Percentiles rank a stretch among this genome's conserved stretches.
phyloP scores from a whole-genome alignment of 1,284 basidiomycete species.

The Ceratobasidium sp. region DNA sequence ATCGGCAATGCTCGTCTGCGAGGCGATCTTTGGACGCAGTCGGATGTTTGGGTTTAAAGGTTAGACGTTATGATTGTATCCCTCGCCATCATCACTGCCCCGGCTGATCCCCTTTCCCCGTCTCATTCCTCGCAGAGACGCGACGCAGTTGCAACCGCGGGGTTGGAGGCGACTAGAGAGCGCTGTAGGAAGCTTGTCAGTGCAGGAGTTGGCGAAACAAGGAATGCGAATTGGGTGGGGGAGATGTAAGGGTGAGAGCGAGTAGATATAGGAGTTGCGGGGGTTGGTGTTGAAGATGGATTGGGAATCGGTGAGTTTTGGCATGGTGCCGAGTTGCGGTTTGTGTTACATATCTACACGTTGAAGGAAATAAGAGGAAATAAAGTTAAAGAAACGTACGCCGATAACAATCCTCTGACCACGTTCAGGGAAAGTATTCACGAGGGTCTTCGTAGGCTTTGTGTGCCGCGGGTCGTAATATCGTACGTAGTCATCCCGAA shows the following conservation, averaged over 20 bases:
- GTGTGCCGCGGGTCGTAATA: slow-evolving; percentile 90
- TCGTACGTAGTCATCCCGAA: slow-evolving; percentile 89
- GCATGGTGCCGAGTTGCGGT: slow-evolving; percentile 80
- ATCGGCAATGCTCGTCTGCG: neutral
- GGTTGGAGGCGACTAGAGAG: slow-evolving; percentile 56
- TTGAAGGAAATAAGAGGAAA: neutral
- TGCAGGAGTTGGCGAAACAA: slow-evolving; percentile 93
- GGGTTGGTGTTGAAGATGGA: slow-evolving; percentile 70
- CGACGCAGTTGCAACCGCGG: slow-evolving; percentile 84
- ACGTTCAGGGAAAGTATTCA: slow-evolving; percentile 72
- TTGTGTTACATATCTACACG: slow-evolving; percentile 92
- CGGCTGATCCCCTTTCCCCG: too few relatives aligned
- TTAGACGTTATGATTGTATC: too few relatives aligned
- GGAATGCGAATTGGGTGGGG: slow-evolving; percentile 94
- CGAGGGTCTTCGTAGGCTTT: slow-evolving; percentile 82
- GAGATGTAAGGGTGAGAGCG: slow-evolving; percentile 62
- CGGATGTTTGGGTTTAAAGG: slow-evolving; percentile 14
- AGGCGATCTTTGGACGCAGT: slow-evolving; percentile 5
- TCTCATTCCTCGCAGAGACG: slow-evolving; percentile 97
- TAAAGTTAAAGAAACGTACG: slow-evolving; percentile 57
- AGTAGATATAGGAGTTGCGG: slow-evolving; percentile 75
- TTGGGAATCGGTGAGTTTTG: slow-evolving; percentile 65
- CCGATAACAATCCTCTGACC: slow-evolving; percentile 91
- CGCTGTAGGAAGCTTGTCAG: slow-evolving; percentile 73
- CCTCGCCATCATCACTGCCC: too few relatives aligned